Evolutionary conservation across 2,329 filamentous ascomycete genomes (phyloP).

Genomic region (Aspergillus fumigatus): DNA sequence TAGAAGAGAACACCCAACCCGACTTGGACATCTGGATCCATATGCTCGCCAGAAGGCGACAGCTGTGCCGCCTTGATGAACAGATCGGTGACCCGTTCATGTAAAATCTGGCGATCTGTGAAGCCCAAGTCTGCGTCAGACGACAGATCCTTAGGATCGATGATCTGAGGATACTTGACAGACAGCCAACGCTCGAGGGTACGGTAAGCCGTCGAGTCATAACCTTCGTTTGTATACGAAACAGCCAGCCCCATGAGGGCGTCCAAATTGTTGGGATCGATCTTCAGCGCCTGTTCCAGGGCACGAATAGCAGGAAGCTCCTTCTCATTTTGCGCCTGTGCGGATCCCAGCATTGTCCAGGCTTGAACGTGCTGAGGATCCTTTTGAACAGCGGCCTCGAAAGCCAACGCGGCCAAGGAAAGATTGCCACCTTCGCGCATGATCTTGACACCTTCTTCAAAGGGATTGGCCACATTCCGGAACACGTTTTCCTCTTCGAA

Average conservation of each 20-base stretch:
- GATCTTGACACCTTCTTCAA: slow-evolving; percentile 88
- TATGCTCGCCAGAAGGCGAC: slow-evolving; percentile 84
- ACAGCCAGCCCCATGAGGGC: slow-evolving; percentile 94
- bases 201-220: slow-evolving; percentile 93
- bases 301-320: slow-evolving; percentile 93
- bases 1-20: slow-evolving; percentile 96
- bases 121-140: slow-evolving; percentile 82
- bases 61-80: slow-evolving; percentile 92
- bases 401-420: slow-evolving; percentile 86
- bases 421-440: slow-evolving; percentile 92
- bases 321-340: slow-evolving; percentile 98
- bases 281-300: slow-evolving; percentile 81
- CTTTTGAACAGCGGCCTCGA: slow-evolving; percentile 92
- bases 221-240: slow-evolving; percentile 97
- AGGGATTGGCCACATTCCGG: slow-evolving; percentile 73
- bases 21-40: slow-evolving; percentile 98
- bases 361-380: slow-evolving; percentile 82
- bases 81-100: slow-evolving; percentile 82
- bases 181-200: slow-evolving; percentile 95
- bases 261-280: slow-evolving; percentile 79
- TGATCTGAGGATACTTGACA: slow-evolving; percentile 84
- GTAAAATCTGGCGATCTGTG: slow-evolving; percentile 83
- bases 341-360: slow-evolving; percentile 86
- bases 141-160: slow-evolving; percentile 67
- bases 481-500: slow-evolving; percentile 96